Evolutionary conservation across 1,284 basidiomycete species (phyloP), one percentile per base, ranked within the genome.

Genomic region (Athelia sp.): DNA sequence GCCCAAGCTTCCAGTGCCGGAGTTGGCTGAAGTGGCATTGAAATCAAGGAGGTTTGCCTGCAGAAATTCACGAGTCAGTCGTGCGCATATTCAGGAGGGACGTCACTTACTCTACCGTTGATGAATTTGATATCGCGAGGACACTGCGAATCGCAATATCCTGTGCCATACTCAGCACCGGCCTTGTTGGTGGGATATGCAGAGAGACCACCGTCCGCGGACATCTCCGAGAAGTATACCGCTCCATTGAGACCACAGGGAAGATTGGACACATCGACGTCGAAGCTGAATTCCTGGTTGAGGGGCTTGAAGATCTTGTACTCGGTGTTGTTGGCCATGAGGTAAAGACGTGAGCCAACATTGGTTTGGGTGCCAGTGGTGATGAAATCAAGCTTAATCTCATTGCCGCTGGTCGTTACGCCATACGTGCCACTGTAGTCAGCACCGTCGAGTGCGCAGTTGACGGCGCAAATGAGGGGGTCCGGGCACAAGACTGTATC

Each of bases 181-280:
- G n/a, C n/a, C n/a, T n/a, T n/a, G n/a, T n/a, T n/a, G 58, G 56
- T 68, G 11, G 77, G 54, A 64, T 65, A 75, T 51, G 69, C 69
- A 32, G 73, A 54, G 54, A 73, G 51, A 45, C 79, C 80, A 65
- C 81, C 81, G 58, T 81, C 78, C 15, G 70, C 68, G 52, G 74
- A 73, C 79, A 81, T 77, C 58, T 71, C 62, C 3, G 65, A 63
- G 62, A 76, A 73, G 61, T 71, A 72, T 35, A 71, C 60, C 18
- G 74, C 73, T 54, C 75, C 77, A 65, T 78, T 79, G 53, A 79
- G 66, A 54, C 77, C 78, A 58, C 79, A 80, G n/a, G 72, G 72
- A 24, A 81, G 67, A 53, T 74, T 67, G 48, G 74, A 75, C 53
- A 79, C 67, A 63, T 80, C 76, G 58, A 80, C 76, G 61, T 77